Evolutionary conservation across 176 grass and related monocot genomes (phyloP), one percentile per base, ranked within the genome.

Genomic region (Oryza glaberrima): DNA sequence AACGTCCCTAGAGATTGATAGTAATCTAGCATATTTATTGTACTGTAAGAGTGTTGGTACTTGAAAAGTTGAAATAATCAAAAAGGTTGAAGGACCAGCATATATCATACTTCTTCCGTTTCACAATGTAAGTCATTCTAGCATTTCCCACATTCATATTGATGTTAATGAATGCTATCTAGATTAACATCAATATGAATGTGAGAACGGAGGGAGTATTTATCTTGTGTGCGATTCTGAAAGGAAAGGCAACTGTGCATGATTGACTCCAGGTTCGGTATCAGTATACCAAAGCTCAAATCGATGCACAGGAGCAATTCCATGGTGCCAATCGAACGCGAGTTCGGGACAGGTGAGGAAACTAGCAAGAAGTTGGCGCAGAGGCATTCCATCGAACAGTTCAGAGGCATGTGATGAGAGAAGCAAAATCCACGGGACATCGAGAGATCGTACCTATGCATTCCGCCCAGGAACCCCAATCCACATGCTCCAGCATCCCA

Each of bases 321-420:
- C 34, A 28, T n/a, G 19, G 11, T 70, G 4, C 11, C 15, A 49
- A 65, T 7, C 30, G 3, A 67, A 78, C 16, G 7, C 10, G 78
- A 52, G 1, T 15, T 67, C 35, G 7, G 8, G 17, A 67, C 15
- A 12, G 6, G 23, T 70, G 40, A 63, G 19, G 51, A 47, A 70
- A 78, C n/a, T 63, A 63, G 58, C 16, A 19, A 36, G 15, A 17
- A 11, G 16, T 14, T 28, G 6, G 11, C 34, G 46, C 56, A 22
- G 44, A 54, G 56, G 67, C 78, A 90, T 86, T 86, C n/a, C 56
- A 67, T 77, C 83, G 45, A 90, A 73, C 78, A 77, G 56, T 9
- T 41, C 1, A 72, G 3, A 9, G 34, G 23, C 47, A 84, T 4
- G 11, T 0, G 3, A 34, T 1, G 0, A 16, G 19, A 14, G 58